Percentiles rank a stretch among this genome's conserved stretches.
Conservation (phyloP, 2,329 filamentous ascomycete species). For the Sporothrix sp. region DNA sequence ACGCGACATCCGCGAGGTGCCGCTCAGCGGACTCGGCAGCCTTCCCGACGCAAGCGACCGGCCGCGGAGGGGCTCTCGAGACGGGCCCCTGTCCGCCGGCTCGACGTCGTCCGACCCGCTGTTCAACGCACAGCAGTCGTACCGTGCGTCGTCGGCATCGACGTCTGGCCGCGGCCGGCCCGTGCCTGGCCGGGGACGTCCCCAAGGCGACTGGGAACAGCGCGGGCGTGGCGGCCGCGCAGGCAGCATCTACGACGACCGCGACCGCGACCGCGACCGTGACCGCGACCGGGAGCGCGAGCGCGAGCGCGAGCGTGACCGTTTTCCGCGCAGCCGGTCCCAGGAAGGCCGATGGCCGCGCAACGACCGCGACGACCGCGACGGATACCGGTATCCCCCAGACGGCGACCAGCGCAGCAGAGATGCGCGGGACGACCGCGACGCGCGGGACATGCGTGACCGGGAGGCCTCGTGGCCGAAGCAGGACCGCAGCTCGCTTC, state of each 20-base stretch:
- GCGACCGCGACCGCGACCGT: no score
- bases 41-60: conserved; percentile 50
- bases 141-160: conserved; percentile 39
- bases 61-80: conserved; percentile 58
- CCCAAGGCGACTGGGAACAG: conserved; percentile 37
- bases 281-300: no score
- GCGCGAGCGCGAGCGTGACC: no score
- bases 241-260: conserved; percentile 45
- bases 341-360: conserved; percentile 52
- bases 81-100: conserved; percentile 62
- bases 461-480: conserved; percentile 42
- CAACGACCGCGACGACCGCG: conserved; percentile 41
- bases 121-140: conserved; percentile 41
- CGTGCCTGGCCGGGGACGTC: conserved; percentile 44
- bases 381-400: conserved; percentile 29
- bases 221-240: conserved; percentile 40
- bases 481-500: conserved; percentile 38
- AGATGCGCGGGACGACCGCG: conserved; percentile 28
- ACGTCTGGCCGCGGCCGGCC: conserved; percentile 24
- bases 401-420: conserved; percentile 27
- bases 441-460: conserved; percentile 25
- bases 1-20: conserved; percentile 39
- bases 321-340: conserved; percentile 54
- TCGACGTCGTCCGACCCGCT: conserved; percentile 60
- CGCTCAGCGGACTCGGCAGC: conserved; percentile 51